Conservation (phyloP, 805 yeast species). For the Priceomyces medius region DNA sequence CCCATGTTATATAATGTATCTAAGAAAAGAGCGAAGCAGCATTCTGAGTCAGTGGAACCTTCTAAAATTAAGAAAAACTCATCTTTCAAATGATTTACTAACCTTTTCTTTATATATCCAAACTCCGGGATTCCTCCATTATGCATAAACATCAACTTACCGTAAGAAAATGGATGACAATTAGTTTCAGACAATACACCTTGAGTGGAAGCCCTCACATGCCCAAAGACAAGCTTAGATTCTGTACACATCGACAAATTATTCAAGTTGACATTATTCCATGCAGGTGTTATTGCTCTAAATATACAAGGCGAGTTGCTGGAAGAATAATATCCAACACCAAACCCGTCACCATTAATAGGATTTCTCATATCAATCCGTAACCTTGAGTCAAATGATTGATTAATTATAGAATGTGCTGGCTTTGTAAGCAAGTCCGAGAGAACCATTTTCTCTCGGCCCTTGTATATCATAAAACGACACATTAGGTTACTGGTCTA, state of each 20-base stretch:
- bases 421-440: slow-evolving; percentile 90
- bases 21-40: slow-evolving; percentile 85
- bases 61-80: slow-evolving; percentile 77
- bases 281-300: slow-evolving; percentile 95
- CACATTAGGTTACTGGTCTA: slow-evolving; percentile 61
- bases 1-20: slow-evolving; percentile 79
- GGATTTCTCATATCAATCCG: slow-evolving; percentile 88
- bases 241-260: slow-evolving; percentile 85
- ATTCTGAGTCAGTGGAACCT: slow-evolving; percentile 95
- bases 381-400: slow-evolving; percentile 86
- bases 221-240: slow-evolving; percentile 84
- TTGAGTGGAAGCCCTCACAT: slow-evolving; percentile 93
- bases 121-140: slow-evolving; percentile 88
- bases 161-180: slow-evolving; percentile 93
- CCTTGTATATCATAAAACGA: slow-evolving; percentile 87
- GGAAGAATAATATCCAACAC: slow-evolving; percentile 81
- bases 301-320: slow-evolving; percentile 82
- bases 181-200: slow-evolving; percentile 93
- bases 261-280: slow-evolving; percentile 92
- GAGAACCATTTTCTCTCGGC: slow-evolving; percentile 81
- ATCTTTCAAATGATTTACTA: slow-evolving; percentile 73
- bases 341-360: slow-evolving; percentile 97
- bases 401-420: slow-evolving; percentile 95
- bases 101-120: slow-evolving; percentile 64
- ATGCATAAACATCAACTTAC: slow-evolving; percentile 93